Conservation (phyloP, 768 basidiomycete genomes). For the Russula griseocarnosa region DNA sequence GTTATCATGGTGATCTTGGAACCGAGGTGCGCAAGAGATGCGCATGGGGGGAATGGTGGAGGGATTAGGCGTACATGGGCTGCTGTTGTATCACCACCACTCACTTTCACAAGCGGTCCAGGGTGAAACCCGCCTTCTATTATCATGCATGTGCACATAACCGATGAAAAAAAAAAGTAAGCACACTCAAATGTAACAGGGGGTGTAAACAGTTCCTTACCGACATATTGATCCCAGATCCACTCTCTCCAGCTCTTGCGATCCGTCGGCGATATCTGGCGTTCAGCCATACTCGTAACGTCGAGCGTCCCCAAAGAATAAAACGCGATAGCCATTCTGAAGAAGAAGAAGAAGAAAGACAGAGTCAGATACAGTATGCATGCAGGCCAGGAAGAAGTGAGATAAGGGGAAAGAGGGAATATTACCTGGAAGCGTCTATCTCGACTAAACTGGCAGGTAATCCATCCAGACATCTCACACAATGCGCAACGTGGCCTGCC, state of each 20-base stretch:
- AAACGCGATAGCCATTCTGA: constrained; percentile 78
- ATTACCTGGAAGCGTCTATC: constrained; percentile 70
- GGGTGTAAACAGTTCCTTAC: constrained; percentile 37
- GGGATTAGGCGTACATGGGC: constrained; percentile 25
- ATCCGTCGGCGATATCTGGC: constrained; percentile 48
- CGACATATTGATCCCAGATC: constrained; percentile 85
- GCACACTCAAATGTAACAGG: background rate
- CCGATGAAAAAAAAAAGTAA: background rate
- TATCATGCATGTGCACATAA: background rate
- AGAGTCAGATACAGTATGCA: too few species aligned
- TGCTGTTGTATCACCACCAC: constrained; percentile 25
- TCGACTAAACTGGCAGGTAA: constrained; percentile 67
- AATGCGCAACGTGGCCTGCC: constrained; percentile 59
- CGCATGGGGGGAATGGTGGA: background rate
- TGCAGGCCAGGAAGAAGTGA: background rate
- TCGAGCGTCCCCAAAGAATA: constrained; percentile 87
- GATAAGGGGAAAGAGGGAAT: background rate
- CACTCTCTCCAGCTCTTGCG: constrained; percentile 68
- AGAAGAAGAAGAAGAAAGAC: too few species aligned
- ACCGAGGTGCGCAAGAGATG: background rate
- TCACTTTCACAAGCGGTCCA: constrained; percentile 67
- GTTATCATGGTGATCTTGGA: background rate
- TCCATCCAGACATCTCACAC: constrained; percentile 62
- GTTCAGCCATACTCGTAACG: constrained; percentile 52
- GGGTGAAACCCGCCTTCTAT: constrained; percentile 58